Evolutionary conservation across 2,329 filamentous ascomycete genomes (phyloP), one percentile per base, ranked within the genome.

Genomic region (Bipolaris oryzae): DNA sequence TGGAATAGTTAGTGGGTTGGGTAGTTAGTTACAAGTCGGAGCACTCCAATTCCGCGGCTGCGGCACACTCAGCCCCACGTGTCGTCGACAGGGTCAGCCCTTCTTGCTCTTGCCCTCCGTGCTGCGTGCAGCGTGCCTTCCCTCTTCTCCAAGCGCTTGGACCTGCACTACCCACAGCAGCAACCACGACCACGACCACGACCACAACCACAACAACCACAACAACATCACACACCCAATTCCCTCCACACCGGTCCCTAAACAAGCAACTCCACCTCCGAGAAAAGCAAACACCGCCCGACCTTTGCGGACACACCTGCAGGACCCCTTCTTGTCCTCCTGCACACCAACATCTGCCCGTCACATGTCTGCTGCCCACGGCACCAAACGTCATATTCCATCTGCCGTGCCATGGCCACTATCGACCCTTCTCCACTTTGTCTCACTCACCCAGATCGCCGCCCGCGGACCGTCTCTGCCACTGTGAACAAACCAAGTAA

Each of bases 11-110:
- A 7, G 35, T 25, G 7, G 9, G 50, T 58, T 21, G 5, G 48
- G 56, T 43, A 20, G 35, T 28, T 28, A 28, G 50, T 58, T 43
- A 21, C 42, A 49, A 46, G 33, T 47, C 50, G 48, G 52, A 48
- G 33, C 48, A 51, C 49, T 55, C 52, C 35, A 28, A 48, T 50
- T 63, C 60, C 60, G 45, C 55, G 37, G 45, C 50, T 54, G 49
- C 54, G 53, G 56, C 43, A 44, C 56, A 56, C 43, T 42, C 20
- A 58, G 58, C 53, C 62, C 60, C 62, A 65, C 62, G 62, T 65
- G 62, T 53, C 23, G 49, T 21, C 47, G 48, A 38, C 59, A 55
- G 60, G 58, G 58, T 55, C 31, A 53, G 49, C 53, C 58, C 53
- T 58, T 55, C 47, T 39, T 18, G 34, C 20, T 21, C 50, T n/a